phyloP scores from a whole-genome alignment of 2,329 filamentous ascomycete species.

The Phialophora macrospora region DNA sequence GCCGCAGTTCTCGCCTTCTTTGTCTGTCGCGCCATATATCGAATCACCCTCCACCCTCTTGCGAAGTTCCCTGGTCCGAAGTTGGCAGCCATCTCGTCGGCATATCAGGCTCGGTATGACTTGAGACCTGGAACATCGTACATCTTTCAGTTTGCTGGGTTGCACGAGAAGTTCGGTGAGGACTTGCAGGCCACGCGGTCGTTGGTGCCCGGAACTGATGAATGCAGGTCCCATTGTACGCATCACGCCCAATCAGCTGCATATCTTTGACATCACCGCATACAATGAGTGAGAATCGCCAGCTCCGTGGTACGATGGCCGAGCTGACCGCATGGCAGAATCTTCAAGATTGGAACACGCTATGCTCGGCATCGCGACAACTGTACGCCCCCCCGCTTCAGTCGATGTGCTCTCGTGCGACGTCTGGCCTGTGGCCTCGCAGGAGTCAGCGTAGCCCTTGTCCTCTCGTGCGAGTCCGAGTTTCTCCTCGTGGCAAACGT shows the following conservation, averaged over 20 bases:
- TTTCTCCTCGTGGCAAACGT: neutral
- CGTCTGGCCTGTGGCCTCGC: neutral
- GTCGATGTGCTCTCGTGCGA: neutral
- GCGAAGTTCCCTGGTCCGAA: constrained; percentile 46
- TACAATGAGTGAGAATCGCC: constrained; percentile 17
- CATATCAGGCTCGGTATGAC: constrained; percentile 39
- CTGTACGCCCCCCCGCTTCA: neutral
- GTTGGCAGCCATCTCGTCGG: constrained; percentile 41
- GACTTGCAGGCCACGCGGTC: neutral
- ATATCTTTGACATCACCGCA: constrained; percentile 39
- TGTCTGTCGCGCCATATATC: constrained; percentile 29
- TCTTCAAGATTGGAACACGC: constrained; percentile 27
- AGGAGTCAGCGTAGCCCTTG: neutral
- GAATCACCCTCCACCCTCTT: constrained; percentile 44
- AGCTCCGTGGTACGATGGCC: neutral
- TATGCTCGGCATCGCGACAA: constrained; percentile 18
- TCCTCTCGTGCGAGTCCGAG: neutral
- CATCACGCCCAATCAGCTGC: constrained; percentile 42
- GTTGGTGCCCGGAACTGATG: neutral
- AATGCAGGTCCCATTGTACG: constrained; percentile 41
- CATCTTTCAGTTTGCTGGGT: constrained; percentile 12
- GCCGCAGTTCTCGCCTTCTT: constrained; percentile 6
- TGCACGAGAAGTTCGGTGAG: constrained; percentile 26
- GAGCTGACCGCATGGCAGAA: constrained; percentile 13
- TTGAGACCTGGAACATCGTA: constrained; percentile 17